Evolutionary conservation across 257 asterid genomes (phyloP).

Genomic region (Solanum etuberosum): DNA sequence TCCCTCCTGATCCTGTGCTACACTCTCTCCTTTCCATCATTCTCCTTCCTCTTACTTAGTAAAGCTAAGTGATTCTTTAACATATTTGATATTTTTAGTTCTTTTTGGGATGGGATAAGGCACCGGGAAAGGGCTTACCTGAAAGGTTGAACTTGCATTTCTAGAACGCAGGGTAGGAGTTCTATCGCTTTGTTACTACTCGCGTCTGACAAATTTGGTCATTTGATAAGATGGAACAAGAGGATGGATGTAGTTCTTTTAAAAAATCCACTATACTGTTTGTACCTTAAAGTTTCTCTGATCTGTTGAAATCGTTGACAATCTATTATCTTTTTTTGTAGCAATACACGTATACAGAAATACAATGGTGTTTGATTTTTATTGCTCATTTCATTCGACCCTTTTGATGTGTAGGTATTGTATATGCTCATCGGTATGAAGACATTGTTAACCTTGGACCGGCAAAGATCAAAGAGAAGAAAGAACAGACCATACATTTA

Average conservation of each 20-base stretch:
- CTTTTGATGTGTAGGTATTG: slow-evolving; percentile 42
- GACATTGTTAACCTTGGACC: slow-evolving; percentile 62
- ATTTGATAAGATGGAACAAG: neutral
- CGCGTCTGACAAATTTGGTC: neutral
- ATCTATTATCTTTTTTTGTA: neutral
- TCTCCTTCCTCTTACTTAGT: neutral
- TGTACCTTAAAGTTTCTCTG: neutral
- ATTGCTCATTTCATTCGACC: neutral
- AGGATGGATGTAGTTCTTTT: neutral
- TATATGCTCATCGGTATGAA: slow-evolving; percentile 84
- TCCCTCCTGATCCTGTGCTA: neutral
- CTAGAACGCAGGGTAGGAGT: neutral
- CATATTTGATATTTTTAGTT: neutral
- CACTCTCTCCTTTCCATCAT: neutral
- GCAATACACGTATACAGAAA: neutral
- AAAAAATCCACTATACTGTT: neutral
- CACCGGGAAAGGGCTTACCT: neutral
- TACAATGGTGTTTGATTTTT: neutral
- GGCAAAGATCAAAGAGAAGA: slow-evolving; percentile 5
- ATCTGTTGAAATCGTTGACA: neutral
- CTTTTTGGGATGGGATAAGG: neutral
- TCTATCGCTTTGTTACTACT: neutral
- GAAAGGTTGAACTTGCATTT: neutral
- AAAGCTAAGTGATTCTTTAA: neutral
- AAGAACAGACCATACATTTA: neutral